Evolutionary conservation across 2,329 filamentous ascomycete genomes (phyloP), one percentile per base, ranked within the genome.

Genomic region (Ophiostoma fasciatum): DNA sequence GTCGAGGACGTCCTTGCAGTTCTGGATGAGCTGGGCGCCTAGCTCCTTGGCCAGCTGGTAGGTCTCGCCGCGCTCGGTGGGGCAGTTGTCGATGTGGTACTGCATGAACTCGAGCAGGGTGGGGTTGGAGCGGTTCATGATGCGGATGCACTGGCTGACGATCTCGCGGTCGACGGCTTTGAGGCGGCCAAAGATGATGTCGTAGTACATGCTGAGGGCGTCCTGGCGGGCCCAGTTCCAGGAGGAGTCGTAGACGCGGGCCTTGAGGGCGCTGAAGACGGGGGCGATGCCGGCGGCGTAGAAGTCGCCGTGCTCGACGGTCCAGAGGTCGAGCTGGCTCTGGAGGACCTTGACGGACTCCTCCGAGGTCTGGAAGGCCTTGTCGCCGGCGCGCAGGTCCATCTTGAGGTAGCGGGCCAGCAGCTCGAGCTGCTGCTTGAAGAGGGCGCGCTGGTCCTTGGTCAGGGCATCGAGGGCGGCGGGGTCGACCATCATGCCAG

Each of bases 151-250:
- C 57, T 87, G 87, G 61, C 87, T 94, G 54, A 98, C 90, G 50
- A 96, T 98, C 59, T 98, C 90, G 45, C 90, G 82, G 52, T 98
- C 90, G 28, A 98, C 82, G 33, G 78, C 83, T 64, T 90, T 76
- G 36, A 98, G 74, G 42, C 90, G 77, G 40, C 90, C 90, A 50
- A 98, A 98, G 53, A 98, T 94, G 53, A 98, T 92, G 53, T 98
- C 90, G 62, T 85, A 98, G 66, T 90, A 98, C 88, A 98, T 98
- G 64, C 72, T 90, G 36, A 98, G 74, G 20, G 88, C 90, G 57
- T 98, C 90, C 56, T 98, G 90, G 35, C 90, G 80, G 43, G 85
- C 90, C 90, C 90, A 98, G 59, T 98, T 98, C 90, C 90, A 98
- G 0, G 85, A 92, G 0, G 90, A 96, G 57, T 98, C 90, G 61